Evolutionary conservation across 2,329 filamentous ascomycete genomes (phyloP), one percentile per base, ranked within the genome.

Genomic region (Aspergillus udagawae): DNA sequence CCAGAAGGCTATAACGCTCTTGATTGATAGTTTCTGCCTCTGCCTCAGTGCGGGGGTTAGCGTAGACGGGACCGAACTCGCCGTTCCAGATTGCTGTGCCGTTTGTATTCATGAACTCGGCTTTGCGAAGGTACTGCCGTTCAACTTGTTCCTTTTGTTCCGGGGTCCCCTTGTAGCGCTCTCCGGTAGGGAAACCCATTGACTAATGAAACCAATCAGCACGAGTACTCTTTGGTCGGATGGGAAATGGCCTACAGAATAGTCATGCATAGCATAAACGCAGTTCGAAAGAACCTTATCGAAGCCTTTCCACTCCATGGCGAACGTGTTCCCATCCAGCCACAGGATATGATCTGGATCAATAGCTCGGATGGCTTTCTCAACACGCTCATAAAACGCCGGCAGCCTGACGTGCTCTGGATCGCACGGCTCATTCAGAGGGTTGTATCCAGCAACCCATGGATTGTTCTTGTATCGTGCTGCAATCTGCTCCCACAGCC

Each of bases 371-470:
- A 82, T 79, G 2, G 73, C 76, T 44, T 75, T 75, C 60, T 81
- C 80, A 0, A 80, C 63, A 0, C 78, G 69, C 4, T 75, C 71
- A 60, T 82, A 82, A 63, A 79, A 82, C 0, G 70, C 72, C 7
- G 74, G 76, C 0, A 82, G 71, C 1, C 78, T 72, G 45, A 71
- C 67, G 57, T 82, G 79, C 53, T 77, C 62, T 0, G 80, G 75
- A 59, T 82, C 80, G 52, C 74, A 77, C 3, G 79, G 80, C 62
- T 82, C 80, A 59, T 82, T 82, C 42, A 82, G 74, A 2, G 79
- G 78, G 55, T 82, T 82, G 61, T 82, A 82, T 1, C 80, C 80
- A 3, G 80, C 80, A n/a, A 80, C 73, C 72, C 75, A 79, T 3
- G 75, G 62, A 56, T 81, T 80, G 29, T 64, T 65, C 48, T 70